A percentile compares a stretch with the other conserved stretches of the same genome.
Conservation (phyloP, 768 basidiomycete species). For the Saitozyma sp. region DNA sequence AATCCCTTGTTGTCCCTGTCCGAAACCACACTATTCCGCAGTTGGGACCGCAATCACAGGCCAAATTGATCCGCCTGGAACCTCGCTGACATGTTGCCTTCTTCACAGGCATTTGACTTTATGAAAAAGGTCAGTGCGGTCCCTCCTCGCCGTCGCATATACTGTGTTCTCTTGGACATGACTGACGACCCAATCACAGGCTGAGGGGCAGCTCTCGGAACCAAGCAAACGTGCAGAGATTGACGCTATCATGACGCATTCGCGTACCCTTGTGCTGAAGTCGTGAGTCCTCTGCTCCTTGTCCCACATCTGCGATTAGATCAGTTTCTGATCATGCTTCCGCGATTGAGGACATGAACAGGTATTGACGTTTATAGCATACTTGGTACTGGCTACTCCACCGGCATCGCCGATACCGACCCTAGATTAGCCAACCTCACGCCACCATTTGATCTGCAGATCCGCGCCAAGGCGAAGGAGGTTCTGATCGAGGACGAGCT, state of each 20-base stretch:
- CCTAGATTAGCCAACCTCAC: slow-evolving; percentile 37
- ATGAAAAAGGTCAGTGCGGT: slow-evolving; percentile 50
- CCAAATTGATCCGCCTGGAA: too few species aligned
- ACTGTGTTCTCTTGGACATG: not conserved
- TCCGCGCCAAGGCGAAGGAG: slow-evolving; percentile 45
- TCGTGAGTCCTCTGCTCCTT: slow-evolving; percentile 27
- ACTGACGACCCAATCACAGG: slow-evolving; percentile 26
- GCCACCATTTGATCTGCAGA: slow-evolving; percentile 44
- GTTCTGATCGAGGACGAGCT: slow-evolving; percentile 50
- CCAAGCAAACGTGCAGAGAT: slow-evolving; percentile 44
- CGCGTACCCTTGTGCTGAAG: slow-evolving; percentile 46
- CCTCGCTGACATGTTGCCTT: not conserved
- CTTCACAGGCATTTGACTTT: slow-evolving; percentile 49
- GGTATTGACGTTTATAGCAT: slow-evolving; percentile 25
- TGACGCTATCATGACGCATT: slow-evolving; percentile 50
- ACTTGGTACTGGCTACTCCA: slow-evolving; percentile 44
- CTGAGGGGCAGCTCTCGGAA: slow-evolving; percentile 46
- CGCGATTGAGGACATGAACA: too few species aligned
- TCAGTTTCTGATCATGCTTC: not conserved
- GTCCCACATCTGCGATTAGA: too few species aligned
- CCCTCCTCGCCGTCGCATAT: not conserved
- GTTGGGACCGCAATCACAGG: too few species aligned
- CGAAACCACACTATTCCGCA: too few species aligned
- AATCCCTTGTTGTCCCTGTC: not conserved
- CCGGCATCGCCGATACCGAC: slow-evolving; percentile 44